Base-by-base conservation (phyloP, 257 asterid species). In the Scutellaria galericulata region DNA sequence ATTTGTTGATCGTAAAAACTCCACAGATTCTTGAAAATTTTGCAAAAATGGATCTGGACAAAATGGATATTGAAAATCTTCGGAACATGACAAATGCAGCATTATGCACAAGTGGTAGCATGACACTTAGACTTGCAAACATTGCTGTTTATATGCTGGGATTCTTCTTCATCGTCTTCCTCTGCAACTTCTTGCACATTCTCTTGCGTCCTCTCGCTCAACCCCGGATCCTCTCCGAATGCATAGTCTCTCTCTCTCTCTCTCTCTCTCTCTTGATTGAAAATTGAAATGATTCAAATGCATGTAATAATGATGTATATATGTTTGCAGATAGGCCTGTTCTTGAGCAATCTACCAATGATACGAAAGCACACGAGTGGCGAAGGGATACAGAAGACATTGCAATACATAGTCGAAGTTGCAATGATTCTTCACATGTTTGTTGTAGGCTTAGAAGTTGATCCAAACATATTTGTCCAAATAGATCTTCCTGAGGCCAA, bases 401-500 rank as follows among this genome's bases (percentile, higher is more conserved):
- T 94, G 22, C 83, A 66, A 54, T 89, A 87, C 48, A 83, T 94
- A 47, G 95, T 92, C 11, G 99, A 94, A 61, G 90, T 85, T 0
- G 96, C 93, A 2, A 91, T 94, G 98, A 80, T 94, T 14, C 86
- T 91, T 44, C 98, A 94, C 76, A 90, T 94, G 98, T 91, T 91
- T 60, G 95, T 91, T 0, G 84, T 90, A 0, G 98, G 99, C 39
- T 76, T 94, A 14, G 99, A 94, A 67, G 83, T 89, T 1, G 97
- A 94, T 64, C 98, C 99, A 0, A 74, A 89, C 61, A 83, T 91
- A 44, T 94, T 91, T 63, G 89, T 85, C 8, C 87, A 86, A 10
- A 20, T 90, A 9, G 92, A 90, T 6, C 77, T 83, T 15, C 89
- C 82, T 0, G 99, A 94, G 54, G 97, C 98, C 0, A 94, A 92